Evolutionary conservation across 176 grass and related monocot genomes (phyloP), one percentile per base, ranked within the genome.

Genomic region (Eleusine indica): DNA sequence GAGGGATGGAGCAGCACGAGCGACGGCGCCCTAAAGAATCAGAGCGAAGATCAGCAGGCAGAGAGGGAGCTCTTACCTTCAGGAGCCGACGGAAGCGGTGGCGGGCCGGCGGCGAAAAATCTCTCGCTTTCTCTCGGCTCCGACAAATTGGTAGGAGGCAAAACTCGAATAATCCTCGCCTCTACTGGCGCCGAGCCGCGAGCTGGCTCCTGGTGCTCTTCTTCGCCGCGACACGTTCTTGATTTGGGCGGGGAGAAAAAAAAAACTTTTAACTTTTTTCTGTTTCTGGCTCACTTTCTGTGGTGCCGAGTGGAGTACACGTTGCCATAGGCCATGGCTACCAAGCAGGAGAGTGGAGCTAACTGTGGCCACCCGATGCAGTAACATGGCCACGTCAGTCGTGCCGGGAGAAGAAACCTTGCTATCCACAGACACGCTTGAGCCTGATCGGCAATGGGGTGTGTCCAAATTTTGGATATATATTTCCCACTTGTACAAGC

Each of bases 351-450:
- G 35, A 9, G 30, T 52, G 14, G 73, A 70, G 47, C 13, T 3
- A 19, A 74, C 17, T 19, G 9, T 79, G 81, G 39, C 81, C 75
- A 74, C 70, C 75, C 86, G 38, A 35, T 66, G 17, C 1, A 22
- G 63, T 18, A 7, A 79, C 22, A 63, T 2, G 56, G 80, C 58
- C 80, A 88, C 86, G 68, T 73, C 80, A 83, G 13, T 15, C 7
- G 17, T 12, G 67, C 30, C 38, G 2, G 25, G 29, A 66, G 3
- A 3, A 57, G 67, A 29, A 88, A 57, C 25, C 70, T 66, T 78
- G 46, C 47, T 79, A 73, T 83, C 74, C 68, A 73, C 65, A 48
- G 7, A 68, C 39, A 16, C 61, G 7, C 38, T 52, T 51, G 48
- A 51, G 48, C 48, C 48, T 70, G 15, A 44, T 71, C 49, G 12